Conservation (phyloP, 768 basidiomycete species). For the Boletellus emodensis region DNA sequence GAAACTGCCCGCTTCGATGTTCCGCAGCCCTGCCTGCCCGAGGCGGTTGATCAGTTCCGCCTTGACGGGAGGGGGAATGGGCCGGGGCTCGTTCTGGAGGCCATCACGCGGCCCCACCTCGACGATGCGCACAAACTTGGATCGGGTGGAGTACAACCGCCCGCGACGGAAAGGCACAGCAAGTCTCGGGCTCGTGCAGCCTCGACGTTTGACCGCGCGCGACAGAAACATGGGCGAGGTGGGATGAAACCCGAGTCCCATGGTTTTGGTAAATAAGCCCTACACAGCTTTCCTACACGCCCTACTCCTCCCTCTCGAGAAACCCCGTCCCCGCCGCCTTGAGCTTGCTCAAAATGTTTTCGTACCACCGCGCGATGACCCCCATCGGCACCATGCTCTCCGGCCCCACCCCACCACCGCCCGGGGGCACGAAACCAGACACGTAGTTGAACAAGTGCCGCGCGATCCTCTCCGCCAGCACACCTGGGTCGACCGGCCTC, state of each 20-base stretch:
- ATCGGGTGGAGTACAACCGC: conserved; percentile 7
- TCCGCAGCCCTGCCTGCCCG: conserved; percentile 58
- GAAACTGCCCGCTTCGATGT: conserved; percentile 84
- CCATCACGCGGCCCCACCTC: conserved; percentile 93
- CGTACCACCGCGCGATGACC: conserved; percentile 68
- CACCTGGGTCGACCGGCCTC: conserved; percentile 10
- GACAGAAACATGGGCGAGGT: conserved; percentile 9
- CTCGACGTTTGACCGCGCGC: conserved; percentile 1
- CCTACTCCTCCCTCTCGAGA: conserved; percentile 41
- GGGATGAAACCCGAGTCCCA: not conserved
- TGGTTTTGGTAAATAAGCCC: conserved; percentile 4
- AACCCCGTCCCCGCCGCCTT: conserved; percentile 57
- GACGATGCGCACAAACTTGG: conserved; percentile 50
- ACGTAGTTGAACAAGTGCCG: conserved; percentile 76
- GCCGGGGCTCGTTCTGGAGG: conserved; percentile 80
- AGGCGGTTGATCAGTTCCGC: conserved; percentile 77
- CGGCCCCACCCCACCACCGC: conserved; percentile 35
- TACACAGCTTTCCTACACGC: not conserved
- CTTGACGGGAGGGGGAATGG: conserved; percentile 71
- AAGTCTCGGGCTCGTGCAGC: not conserved
- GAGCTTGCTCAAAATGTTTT: conserved; percentile 57
- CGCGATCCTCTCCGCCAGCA: conserved; percentile 35
- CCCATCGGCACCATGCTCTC: conserved; percentile 60
- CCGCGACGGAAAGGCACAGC: not conserved
- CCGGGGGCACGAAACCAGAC: conserved; percentile 54